Evolutionary conservation across 208 protist genomes (phyloP), one percentile per base, ranked within the genome.

Genomic region (Porcisia hertigi): DNA sequence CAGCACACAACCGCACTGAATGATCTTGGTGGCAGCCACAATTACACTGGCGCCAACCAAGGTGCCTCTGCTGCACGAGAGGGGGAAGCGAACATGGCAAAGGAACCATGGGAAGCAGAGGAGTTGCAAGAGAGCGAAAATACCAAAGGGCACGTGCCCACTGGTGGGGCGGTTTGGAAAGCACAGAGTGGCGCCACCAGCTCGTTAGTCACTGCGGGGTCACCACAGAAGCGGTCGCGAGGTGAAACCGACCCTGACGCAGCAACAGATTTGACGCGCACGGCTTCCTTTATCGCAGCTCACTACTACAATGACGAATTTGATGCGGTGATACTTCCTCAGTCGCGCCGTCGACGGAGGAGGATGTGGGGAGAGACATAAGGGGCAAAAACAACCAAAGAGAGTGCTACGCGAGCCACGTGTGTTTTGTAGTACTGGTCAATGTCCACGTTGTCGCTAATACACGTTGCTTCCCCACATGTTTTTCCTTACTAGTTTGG

Each of bases 301-400:
- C 71, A 90, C 57, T 94, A 84, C 81, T 92, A 86, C 59, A 82
- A 91, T 63, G 84, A 92, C 54, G 90, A 91, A 36, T 94, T 81
- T 64, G 90, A 92, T 57, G 88, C 82, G 25, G 86, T 94, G 34
- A 60, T 78, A 36, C 83, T 94, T 23, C 84, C 73, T 0, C 54
- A 69, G 9, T 67, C 62, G 65, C 65, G 65, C 12, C 65, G 45
- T 11, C 12, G 23, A 14, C 78, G 66, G 14, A 5, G 6, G 8
- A 16, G 3, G 2, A 58, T 16, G 14, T 71, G 41, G 52, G 30
- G n/a, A 23, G 43, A 12, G 4, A 7, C 12, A n/a, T 0, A 6
- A 39, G 23, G 39, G 18, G 18, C 0, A 25, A 52, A 14, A 52
- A 0, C 47, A 52, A 52, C 47, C 47, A 52, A 12, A 52, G 47